phyloP scores from a whole-genome alignment of 768 basidiomycete genomes.

The Psilocybe azurescens region DNA sequence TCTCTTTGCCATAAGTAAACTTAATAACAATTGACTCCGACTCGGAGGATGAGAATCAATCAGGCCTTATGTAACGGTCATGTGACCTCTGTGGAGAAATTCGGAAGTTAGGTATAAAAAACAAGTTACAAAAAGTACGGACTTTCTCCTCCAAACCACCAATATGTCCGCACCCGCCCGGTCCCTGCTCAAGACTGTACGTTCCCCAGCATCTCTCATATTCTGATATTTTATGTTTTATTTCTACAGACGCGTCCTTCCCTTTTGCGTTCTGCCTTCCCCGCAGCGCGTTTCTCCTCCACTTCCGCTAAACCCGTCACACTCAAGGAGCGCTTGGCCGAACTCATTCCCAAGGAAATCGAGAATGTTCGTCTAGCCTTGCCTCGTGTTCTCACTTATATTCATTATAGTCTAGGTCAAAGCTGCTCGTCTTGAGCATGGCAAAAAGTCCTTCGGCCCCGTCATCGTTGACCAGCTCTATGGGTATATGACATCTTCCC shows the following conservation, averaged over 20 bases:
- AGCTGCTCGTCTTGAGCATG: constrained; percentile 82
- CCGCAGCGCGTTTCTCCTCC: constrained; percentile 67
- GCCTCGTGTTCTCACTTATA: constrained; percentile 4
- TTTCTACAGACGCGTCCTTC: constrained; percentile 54
- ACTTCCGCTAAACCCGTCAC: constrained; percentile 69
- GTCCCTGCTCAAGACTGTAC: constrained; percentile 43
- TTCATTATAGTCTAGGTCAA: constrained; percentile 62
- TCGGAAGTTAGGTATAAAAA: constrained; percentile 24
- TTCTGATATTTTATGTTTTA: constrained; percentile 12
- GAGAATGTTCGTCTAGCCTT: constrained; percentile 57
- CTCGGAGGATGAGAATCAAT: no score
- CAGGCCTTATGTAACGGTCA: constrained; percentile 17
- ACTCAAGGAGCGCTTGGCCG: constrained; percentile 90
- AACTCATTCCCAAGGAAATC: constrained; percentile 90
- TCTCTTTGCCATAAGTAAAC: constrained; percentile 29
- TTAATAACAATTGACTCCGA: no score
- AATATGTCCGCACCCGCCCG: constrained; percentile 49
- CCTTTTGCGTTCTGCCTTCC: constrained; percentile 45
- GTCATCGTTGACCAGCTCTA: constrained; percentile 91
- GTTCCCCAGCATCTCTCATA: constrained; percentile 1
- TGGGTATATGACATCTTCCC: constrained; percentile 51
- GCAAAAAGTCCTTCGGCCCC: constrained; percentile 92
- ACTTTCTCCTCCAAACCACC: constrained; percentile 23
- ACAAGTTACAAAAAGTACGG: constrained; percentile 2
- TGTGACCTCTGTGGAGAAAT: constrained; percentile 30